These are phyloP conservation scores for Periconia sp. DNA, from an alignment of 2,329 filamentous ascomycete species.

Conservation along the genomic window DNA sequence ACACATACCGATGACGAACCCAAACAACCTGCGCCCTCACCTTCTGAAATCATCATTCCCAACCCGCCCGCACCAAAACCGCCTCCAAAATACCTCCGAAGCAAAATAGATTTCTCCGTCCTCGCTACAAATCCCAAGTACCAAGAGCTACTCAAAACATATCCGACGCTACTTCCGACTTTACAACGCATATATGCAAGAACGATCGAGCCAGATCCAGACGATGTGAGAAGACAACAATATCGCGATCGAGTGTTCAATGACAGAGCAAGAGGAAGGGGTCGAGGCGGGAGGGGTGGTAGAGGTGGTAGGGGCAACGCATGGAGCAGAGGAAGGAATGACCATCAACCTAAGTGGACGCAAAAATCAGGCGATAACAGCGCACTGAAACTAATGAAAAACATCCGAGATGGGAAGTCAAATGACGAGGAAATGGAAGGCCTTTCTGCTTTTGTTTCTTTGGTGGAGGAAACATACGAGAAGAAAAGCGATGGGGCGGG, in stretches of 20 bases:
- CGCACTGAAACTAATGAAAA: slow-evolving; percentile 29
- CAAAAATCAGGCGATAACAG: slow-evolving; percentile 32
- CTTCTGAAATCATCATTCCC: slow-evolving; percentile 16
- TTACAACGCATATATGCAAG: slow-evolving; percentile 37
- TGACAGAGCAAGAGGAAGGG: slow-evolving; percentile 17
- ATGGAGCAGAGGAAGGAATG: slow-evolving; percentile 30
- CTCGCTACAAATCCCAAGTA: slow-evolving; percentile 31
- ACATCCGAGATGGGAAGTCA: slow-evolving; percentile 16
- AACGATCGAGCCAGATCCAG: slow-evolving; percentile 35
- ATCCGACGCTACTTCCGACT: slow-evolving; percentile 24
- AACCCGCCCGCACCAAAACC: slow-evolving; percentile 31
- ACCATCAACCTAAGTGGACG: slow-evolving; percentile 27
- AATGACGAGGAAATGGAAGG: slow-evolving; percentile 5
- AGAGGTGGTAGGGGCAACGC: slow-evolving; percentile 5
- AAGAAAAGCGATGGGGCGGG: background rate
- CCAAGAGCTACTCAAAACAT: slow-evolving; percentile 26
- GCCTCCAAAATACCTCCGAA: slow-evolving; percentile 32
- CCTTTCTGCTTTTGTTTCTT: background rate
- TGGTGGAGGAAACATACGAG: slow-evolving; percentile 2
- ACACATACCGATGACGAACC: slow-evolving; percentile 17
- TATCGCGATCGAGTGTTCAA: slow-evolving; percentile 19
- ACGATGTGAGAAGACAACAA: slow-evolving; percentile 21
- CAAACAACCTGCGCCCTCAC: slow-evolving; percentile 1
- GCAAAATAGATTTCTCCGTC: slow-evolving; percentile 33
- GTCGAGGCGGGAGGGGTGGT: slow-evolving; percentile 4